Evolutionary conservation across 768 basidiomycete species (phyloP), one percentile per base, ranked within the genome.

Genomic region (Phlegmacium glaucopus): DNA sequence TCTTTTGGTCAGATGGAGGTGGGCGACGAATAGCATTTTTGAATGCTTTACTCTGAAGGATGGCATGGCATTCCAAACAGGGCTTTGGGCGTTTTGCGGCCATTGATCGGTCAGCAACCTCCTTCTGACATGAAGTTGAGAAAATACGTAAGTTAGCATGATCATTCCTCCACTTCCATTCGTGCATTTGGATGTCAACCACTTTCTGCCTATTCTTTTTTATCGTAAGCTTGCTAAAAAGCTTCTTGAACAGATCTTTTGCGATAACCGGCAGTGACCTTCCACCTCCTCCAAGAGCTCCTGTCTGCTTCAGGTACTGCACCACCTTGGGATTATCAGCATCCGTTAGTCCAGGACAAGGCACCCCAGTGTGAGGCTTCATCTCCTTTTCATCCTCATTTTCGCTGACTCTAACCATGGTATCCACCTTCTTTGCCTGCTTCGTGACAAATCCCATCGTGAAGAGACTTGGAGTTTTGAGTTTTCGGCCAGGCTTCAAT

Each of bases 101-200:
- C 8, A 29, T 29, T 2, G 37, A 22, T 15, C 15, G 36, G 18
- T 44, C 36, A 6, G 30, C 1, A 5, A 45, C 46, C 4, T 27
- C 37, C 35, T 40, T 40, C 22, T 44, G n/a, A 29, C 48, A 47
- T 3, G 35, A 16, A 5, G 29, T 43, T 16, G 50, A 47, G 40
- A 40, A 48, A 22, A 50, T 48, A 9, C 34, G 30, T 13, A 47
- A 11, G 16, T 49, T 42, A 26, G 9, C 11, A 27, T 47, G 41
- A 58, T 66, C 59, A 38, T 65, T 69, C 27, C 40, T 39, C 66
- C 67, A 69, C 4, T 7, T 32, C 12, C 53, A 53, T 10, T 56
- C 50, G 28, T 61, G 53, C 26, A 17, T 32, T 53, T 60, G 39
- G 47, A 37, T 18, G 9, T 26, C 28, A 15, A 30, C 10, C 28